Conservation (phyloP, 2,329 filamentous ascomycete genomes). For the Fusarium goolgardi region DNA sequence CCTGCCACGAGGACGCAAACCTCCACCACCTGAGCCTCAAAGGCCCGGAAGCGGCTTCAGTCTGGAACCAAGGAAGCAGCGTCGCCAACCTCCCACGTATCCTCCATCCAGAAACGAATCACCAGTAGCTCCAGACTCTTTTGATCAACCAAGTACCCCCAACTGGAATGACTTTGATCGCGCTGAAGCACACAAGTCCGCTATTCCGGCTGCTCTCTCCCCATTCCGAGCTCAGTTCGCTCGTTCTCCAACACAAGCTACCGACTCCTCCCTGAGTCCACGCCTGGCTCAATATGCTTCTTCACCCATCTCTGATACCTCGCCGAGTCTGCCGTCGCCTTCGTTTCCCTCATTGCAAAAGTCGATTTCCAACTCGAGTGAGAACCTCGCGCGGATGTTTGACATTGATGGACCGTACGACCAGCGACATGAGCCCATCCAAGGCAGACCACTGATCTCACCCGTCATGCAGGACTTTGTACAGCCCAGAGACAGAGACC, state of each 20-base stretch:
- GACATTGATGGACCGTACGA: constrained; percentile 39
- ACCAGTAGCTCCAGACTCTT: constrained; percentile 5
- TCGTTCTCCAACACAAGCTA: constrained; percentile 29
- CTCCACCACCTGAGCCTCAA: constrained; percentile 19
- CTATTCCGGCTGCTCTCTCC: constrained; percentile 52
- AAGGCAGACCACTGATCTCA: constrained; percentile 46
- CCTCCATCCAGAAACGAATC: constrained; percentile 34
- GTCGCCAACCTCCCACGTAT: constrained; percentile 41
- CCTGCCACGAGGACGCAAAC: constrained; percentile 52
- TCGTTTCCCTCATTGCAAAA: constrained; percentile 52
- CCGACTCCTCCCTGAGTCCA: constrained; percentile 14
- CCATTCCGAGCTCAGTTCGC: constrained; percentile 40
- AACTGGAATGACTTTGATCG: constrained; percentile 49
- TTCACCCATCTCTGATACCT: constrained; percentile 46
- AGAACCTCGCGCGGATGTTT: constrained; percentile 49
- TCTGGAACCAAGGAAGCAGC: constrained; percentile 39
- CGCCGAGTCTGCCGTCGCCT: constrained; percentile 53
- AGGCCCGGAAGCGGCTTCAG: constrained; percentile 22
- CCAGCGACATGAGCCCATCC: constrained; percentile 4
- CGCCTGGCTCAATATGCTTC: constrained; percentile 43
- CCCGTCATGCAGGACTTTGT: constrained; percentile 49
- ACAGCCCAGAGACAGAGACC: constrained; percentile 30
- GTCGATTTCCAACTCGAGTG: constrained; percentile 50
- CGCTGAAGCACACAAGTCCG: constrained; percentile 49
- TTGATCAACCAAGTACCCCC: constrained; percentile 34